Percentiles rank a stretch among this genome's conserved stretches.
phyloP scores from a whole-genome alignment of 257 asterid species.

The Gentiana straminea region DNA sequence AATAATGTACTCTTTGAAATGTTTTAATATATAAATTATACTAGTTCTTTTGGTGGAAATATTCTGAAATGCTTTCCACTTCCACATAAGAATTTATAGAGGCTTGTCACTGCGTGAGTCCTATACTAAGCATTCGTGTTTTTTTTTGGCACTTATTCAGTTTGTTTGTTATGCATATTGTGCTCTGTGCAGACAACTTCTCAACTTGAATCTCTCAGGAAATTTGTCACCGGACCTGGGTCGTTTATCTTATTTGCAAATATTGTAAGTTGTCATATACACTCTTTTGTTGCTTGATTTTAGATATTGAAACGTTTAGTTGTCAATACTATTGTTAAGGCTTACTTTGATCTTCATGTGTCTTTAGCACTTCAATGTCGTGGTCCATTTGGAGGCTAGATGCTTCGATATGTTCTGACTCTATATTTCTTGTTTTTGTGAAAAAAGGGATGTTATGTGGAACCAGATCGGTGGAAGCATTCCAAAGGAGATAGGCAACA shows the following conservation, averaged over 20 bases:
- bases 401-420: too few relatives aligned
- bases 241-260: slow-evolving; percentile 52
- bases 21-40: too few relatives aligned
- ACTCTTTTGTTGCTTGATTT: neutral
- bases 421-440: slow-evolving; percentile 11
- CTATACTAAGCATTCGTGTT: neutral
- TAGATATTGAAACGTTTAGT: neutral
- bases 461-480: slow-evolving; percentile 65
- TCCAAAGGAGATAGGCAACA: slow-evolving; percentile 91
- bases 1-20: too few relatives aligned
- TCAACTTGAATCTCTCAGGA: slow-evolving; percentile 55
- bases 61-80: too few relatives aligned
- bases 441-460: slow-evolving; percentile 92
- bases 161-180: neutral
- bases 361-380: neutral
- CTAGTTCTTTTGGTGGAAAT: too few relatives aligned
- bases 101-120: too few relatives aligned
- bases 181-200: slow-evolving; percentile 40
- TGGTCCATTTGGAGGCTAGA: too few relatives aligned
- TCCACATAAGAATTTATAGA: too few relatives aligned
- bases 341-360: slow-evolving; percentile 1
- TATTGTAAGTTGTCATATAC: slow-evolving; percentile 49
- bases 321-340: neutral
- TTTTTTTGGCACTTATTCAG: too few relatives aligned
- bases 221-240: slow-evolving; percentile 73